Evolutionary conservation across 805 yeast genomes (phyloP), one percentile per base, ranked within the genome.

Genomic region (Wickerhamiella cacticola): DNA sequence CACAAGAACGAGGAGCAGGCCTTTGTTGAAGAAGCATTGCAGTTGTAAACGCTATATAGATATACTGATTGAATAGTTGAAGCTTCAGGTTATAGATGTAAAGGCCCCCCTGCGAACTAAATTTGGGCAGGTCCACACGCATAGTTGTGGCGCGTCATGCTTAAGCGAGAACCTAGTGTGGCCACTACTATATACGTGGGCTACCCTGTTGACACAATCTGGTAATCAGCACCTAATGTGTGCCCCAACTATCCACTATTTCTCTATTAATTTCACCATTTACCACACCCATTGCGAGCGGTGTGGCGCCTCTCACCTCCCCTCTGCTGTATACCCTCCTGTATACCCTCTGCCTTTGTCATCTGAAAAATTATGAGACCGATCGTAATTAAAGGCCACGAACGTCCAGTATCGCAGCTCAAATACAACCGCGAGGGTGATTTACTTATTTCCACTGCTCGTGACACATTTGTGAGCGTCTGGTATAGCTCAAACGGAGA

Each of bases 401-500:
- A 85, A 71, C 94, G 98, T 76, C 86, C 97, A 56, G 71, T 92
- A 59, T 88, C 97, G 43, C 97, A 92, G 73, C 88, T 92, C 58
- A 89, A 84, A 64, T 92, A 80, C 71, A 92, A 92, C 75, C 74
- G 78, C 53, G 97, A 94, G 61, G 99, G 99, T 41, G 99, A 92
- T 65, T 68, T 92, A 56, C 74, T 92, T 49, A 81, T 92, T 63
- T 80, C 97, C 9, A 88, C 85, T 35, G 86, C 96, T 54, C 87
- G 92, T 67, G 98, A 92, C 74, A 74, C 75, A 58, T 50, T 52
- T 47, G 95, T 94, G 1, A 80, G 88, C 41, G 80, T 89, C 52
- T 94, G 97, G 96, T 92, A 76, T 67, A 78, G 96, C 25, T 79
- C 82, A 53, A 89, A 88, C 64, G 99, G 99, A 59, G 98, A 92